A percentile compares a stretch with the other conserved stretches of the same genome.
Evolutionary conservation across 495 filamentous ascomycete genomes (phyloP).

Genomic region (Physcia stellaris): DNA sequence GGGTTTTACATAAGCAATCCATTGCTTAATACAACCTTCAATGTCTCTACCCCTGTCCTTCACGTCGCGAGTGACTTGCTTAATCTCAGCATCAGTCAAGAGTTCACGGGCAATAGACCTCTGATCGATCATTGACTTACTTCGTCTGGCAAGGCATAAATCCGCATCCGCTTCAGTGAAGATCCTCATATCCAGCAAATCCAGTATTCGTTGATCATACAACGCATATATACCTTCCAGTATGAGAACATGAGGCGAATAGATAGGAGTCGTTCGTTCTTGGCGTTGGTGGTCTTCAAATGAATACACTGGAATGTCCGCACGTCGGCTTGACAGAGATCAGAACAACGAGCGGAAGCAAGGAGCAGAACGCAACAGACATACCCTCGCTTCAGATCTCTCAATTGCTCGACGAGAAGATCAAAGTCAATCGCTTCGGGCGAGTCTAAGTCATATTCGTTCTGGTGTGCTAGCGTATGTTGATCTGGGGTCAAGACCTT

Average conservation of each 20-base stretch:
- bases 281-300: constrained; percentile 83
- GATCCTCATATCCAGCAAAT: constrained; percentile 89
- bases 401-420: constrained; percentile 61
- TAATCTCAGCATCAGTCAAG: constrained; percentile 8
- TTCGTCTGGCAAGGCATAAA: constrained; percentile 80
- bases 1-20: constrained; percentile 91
- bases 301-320: constrained; percentile 88
- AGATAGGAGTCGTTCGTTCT: constrained; percentile 68
- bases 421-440: constrained; percentile 95
- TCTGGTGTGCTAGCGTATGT: constrained; percentile 61
- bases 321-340: constrained; percentile 53
- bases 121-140: constrained; percentile 40
- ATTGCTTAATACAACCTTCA: constrained; percentile 94
- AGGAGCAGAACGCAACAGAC: constrained; percentile 9
- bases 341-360: constrained; percentile 4
- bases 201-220: constrained; percentile 73
- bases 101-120: background rate
- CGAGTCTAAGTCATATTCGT: constrained; percentile 92
- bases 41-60: constrained; percentile 72
- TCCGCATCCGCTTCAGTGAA: constrained; percentile 95
- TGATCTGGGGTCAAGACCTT: constrained; percentile 66
- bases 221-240: constrained; percentile 93
- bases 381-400: constrained; percentile 84
- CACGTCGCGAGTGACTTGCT: constrained; percentile 71
- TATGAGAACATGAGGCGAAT: constrained; percentile 91